Conservation (phyloP, 495 filamentous ascomycete species). For the Daldinia grandis region DNA sequence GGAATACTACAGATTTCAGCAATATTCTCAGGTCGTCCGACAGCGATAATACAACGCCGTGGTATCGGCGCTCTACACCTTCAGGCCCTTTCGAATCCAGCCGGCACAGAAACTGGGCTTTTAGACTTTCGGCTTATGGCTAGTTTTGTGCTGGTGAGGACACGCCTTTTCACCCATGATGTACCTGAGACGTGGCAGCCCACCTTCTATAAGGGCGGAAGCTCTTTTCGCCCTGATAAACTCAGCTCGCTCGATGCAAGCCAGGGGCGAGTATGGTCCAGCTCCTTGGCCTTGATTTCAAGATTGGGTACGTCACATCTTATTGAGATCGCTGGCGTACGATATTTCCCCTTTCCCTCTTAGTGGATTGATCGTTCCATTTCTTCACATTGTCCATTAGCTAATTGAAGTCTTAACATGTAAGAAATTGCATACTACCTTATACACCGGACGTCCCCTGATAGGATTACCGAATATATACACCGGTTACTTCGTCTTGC, state of each 20-base stretch:
- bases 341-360: not conserved
- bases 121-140: not conserved
- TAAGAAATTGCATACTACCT: not conserved
- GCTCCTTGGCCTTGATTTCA: not conserved
- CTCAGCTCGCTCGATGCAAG: not conserved
- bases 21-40: not conserved
- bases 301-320: not conserved
- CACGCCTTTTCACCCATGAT: not conserved
- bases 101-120: not conserved
- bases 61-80: not conserved
- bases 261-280: not conserved
- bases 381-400: not conserved
- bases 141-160: not conserved
- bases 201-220: not conserved
- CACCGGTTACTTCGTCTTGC: not conserved
- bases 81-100: not conserved
- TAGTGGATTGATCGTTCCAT: not conserved
- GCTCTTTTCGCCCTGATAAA: not conserved
- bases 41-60: not conserved
- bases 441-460: not conserved
- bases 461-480: not conserved
- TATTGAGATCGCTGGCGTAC: not conserved
- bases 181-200: not conserved
- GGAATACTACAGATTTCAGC: not conserved
- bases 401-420: not conserved